Evolutionary conservation across 495 filamentous ascomycete genomes (phyloP).

Genomic region (Hamigera avellanea): DNA sequence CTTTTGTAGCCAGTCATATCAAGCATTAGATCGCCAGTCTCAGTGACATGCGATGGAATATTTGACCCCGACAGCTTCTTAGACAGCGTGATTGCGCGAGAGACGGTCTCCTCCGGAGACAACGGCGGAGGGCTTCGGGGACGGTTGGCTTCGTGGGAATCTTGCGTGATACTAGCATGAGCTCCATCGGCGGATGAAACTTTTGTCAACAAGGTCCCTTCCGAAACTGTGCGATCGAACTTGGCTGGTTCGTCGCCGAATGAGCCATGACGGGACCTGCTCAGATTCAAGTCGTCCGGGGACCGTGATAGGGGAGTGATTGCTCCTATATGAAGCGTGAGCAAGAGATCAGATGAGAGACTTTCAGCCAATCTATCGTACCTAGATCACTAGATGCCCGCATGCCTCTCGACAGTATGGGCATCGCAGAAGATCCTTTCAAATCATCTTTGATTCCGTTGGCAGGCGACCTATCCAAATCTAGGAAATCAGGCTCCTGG

Average conservation of each 20-base stretch:
- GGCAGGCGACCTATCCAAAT: constrained; percentile 39
- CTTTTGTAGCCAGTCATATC: constrained; percentile 97
- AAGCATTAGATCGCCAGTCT: constrained; percentile 92
- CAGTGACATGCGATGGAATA: constrained; percentile 82
- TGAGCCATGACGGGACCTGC: constrained; percentile 13
- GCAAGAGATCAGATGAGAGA: neutral
- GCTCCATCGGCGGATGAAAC: constrained; percentile 1
- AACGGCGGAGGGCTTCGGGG: constrained; percentile 69
- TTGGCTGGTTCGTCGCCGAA: constrained; percentile 19
- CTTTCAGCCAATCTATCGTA: constrained; percentile 15
- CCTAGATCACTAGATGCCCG: constrained; percentile 40
- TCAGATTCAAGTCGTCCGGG: constrained; percentile 39
- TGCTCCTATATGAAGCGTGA: constrained; percentile 28
- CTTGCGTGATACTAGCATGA: constrained; percentile 24
- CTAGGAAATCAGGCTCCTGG: constrained; percentile 74
- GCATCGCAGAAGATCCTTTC: constrained; percentile 10
- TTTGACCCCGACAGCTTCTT: constrained; percentile 81
- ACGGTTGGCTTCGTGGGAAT: constrained; percentile 14
- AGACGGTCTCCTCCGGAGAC: constrained; percentile 63
- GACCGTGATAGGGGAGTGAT: constrained; percentile 54
- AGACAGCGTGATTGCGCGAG: constrained; percentile 74
- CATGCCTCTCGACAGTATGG: constrained; percentile 31
- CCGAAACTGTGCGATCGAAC: constrained; percentile 43
- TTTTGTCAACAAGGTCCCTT: constrained; percentile 28
- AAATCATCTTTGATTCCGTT: constrained; percentile 4